Base-by-base conservation (phyloP, 306 rosid genomes). In the Adenanthera pavonina region DNA sequence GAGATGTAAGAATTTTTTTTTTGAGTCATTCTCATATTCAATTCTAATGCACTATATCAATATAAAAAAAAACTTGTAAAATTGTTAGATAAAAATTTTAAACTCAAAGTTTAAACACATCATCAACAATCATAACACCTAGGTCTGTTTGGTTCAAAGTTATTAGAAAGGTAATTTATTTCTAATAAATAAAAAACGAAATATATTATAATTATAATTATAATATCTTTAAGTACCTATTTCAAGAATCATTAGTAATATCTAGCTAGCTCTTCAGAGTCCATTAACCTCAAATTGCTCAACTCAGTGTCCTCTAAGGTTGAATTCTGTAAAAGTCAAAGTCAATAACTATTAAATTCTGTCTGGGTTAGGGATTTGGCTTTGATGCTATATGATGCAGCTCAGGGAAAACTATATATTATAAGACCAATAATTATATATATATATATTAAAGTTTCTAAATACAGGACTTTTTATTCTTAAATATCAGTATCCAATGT, bases 321-420 rank as follows among this genome's bases (percentile, higher is more conserved):
- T 36, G 70, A 65, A 38, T 65, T 36, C 70, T 36, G 47, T 65
- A 34, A 15, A 65, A 36, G 20, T 65, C 47, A 65, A 64, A 65
- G 70, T 34, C 5, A 62, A 62, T 62, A 34, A 34, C 69, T 34
- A 62, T 8, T 47, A 33, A 34, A 34, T 13, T 35, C 46, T 36
- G 8, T 7, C 40, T 7, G 36, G 30, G 20, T 36, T 64, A 2
- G 20, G 70, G 47, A 35, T 65, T 33, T 36, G 11, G 25, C 25
- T 65, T 16, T 35, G 40, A 65, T 35, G 70, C 20, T 20, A 35
- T 6, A 14, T 34, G 44, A 64, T 14, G 35, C 67, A 30, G 11
- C 40, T 64, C 20, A 13, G 2, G 3, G 43, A 16, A 48, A 62
- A 62, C n/a, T 34, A 35, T 35, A 61, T 9, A 25, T 20, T 15